Evolutionary conservation across 805 yeast genomes (phyloP).

Genomic region (Candida piceae): DNA sequence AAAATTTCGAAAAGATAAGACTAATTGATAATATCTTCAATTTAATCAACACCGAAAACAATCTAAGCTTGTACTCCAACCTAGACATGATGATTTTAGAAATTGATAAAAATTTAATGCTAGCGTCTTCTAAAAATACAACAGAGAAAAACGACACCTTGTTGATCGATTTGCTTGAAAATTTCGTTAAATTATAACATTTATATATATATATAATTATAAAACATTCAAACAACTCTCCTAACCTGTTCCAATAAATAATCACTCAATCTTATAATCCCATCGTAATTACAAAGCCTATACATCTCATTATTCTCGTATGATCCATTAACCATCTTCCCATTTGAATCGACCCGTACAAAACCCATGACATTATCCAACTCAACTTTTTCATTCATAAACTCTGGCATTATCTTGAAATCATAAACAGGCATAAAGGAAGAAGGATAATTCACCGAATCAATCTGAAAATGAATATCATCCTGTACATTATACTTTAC

Average conservation of each 20-base stretch:
- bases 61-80: slow-evolving; percentile 14
- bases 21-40: slow-evolving; percentile 39
- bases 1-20: slow-evolving; percentile 32
- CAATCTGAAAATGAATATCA: slow-evolving; percentile 52
- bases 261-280: slow-evolving; percentile 50
- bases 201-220: no score
- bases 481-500: slow-evolving; percentile 25
- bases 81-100: slow-evolving; percentile 19
- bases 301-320: slow-evolving; percentile 60
- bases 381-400: slow-evolving; percentile 53
- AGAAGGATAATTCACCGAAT: slow-evolving; percentile 47
- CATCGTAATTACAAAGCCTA: slow-evolving; percentile 44
- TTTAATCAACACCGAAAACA: slow-evolving; percentile 22
- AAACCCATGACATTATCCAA: slow-evolving; percentile 70
- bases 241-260: slow-evolving; percentile 37
- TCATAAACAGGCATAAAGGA: slow-evolving; percentile 69
- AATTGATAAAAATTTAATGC: slow-evolving; percentile 17
- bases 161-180: slow-evolving; percentile 41
- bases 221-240: slow-evolving; percentile 10
- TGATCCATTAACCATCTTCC: slow-evolving; percentile 48
- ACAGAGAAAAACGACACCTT: slow-evolving; percentile 29
- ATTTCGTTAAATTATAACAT: slow-evolving; percentile 36
- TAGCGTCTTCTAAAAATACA: slow-evolving; percentile 15
- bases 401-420: slow-evolving; percentile 56
- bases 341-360: slow-evolving; percentile 50